Evolutionary conservation across 2,329 filamentous ascomycete genomes (phyloP), one percentile per base, ranked within the genome.

Genomic region (Phyllosticta citriasiana): DNA sequence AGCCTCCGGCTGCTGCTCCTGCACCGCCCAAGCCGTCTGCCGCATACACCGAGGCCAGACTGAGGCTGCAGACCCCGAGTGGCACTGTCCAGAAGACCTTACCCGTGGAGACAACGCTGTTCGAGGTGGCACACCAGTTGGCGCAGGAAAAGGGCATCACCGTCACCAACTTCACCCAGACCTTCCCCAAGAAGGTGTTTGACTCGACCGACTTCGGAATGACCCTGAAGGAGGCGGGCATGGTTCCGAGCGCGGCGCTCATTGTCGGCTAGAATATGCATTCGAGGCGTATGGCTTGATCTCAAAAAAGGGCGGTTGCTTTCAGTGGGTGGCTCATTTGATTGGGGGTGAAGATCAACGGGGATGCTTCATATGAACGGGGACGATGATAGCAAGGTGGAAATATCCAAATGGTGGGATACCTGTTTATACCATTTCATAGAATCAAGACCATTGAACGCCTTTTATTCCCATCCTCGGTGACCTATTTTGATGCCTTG

Each of bases 211-310:
- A 96, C 72, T 91, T 97, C 69, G 89, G 89, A 40, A 88, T 94
- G 81, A 94, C 92, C 4, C 76, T 99, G 61, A 95, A 95, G 77
- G 94, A 99, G 75, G 88, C 93, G 16, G 93, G 92, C 0, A 77
- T 97, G 63, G 86, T 93, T 3, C 94, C 94, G 5, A 96, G 90
- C 64, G 91, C 92, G n/a, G 92, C 90, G 55, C 78, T 99, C 67
- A 86, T 96, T 68, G 85, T 95, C 60, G 53, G 51, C 35, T 27
- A 50, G 50, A 8, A 14, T 3, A 27, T 1, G 14, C 22, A 24
- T n/a, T 52, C 25, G n/a, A 16, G 33, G 40, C 25, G 53, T 50
- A n/a, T 3, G 10, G 55, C 10, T 47, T 54, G 52, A 54, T 54
- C 16, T n/a, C 14, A 47, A 47, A 19, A 47, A 4, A n/a, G 40